phyloP scores from a whole-genome alignment of 192 early-diverging fungal species.

The Backusella tuberculispora region DNA sequence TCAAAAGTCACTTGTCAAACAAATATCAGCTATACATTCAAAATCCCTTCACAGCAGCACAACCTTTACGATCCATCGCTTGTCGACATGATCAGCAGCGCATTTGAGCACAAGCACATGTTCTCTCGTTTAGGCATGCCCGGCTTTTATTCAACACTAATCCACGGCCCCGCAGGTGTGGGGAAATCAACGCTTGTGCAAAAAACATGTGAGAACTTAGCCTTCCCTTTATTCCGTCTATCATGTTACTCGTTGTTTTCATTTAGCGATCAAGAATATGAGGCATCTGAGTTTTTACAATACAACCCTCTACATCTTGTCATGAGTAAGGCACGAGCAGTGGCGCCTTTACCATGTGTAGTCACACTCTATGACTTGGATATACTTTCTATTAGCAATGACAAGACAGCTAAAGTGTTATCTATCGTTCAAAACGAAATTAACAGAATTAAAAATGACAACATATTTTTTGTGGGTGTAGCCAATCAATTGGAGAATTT shows the following conservation, averaged over 20 bases:
- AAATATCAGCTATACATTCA: not conserved
- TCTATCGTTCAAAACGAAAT: conserved; percentile 13
- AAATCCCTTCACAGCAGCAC: not conserved
- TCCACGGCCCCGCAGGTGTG: conserved; percentile 36
- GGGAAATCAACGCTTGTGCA: conserved; percentile 30
- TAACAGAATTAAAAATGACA: not conserved
- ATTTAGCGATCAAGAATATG: conserved; percentile 28
- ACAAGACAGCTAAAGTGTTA: conserved; percentile 16
- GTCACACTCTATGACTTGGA: conserved; percentile 59
- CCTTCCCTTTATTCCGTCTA: not conserved
- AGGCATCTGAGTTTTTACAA: not conserved
- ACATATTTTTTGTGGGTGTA: conserved; percentile 33
- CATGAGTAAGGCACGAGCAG: conserved; percentile 36
- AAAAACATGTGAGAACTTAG: conserved; percentile 18
- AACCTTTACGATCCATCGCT: not conserved
- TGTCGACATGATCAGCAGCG: conserved; percentile 9
- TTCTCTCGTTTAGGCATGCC: conserved; percentile 19
- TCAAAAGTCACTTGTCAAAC: not conserved
- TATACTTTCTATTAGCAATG: conserved; percentile 47
- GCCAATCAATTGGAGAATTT: conserved; percentile 11
- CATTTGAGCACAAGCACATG: not conserved
- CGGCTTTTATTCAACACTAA: conserved; percentile 26
- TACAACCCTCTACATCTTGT: conserved; percentile 29
- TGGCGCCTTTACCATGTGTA: conserved; percentile 45
- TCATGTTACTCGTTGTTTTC: conserved; percentile 24